These are phyloP conservation scores for Aspergillus fumigatus DNA, from an alignment of 2,329 filamentous ascomycete species.

Conservation along the genomic window DNA sequence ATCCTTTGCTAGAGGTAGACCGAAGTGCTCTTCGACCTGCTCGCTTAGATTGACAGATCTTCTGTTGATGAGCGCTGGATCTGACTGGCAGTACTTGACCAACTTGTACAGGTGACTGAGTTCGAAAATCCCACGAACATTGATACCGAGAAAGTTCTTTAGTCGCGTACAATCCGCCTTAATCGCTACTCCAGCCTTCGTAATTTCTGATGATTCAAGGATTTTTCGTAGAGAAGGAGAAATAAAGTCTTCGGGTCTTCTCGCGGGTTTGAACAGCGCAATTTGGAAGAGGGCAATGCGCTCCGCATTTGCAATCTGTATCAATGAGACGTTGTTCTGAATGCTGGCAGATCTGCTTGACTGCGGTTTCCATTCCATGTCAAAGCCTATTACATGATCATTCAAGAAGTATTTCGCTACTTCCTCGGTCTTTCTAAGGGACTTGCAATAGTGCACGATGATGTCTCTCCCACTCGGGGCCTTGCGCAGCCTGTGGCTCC, in stretches of 20 bases:
- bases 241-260: conserved; percentile 52
- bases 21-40: conserved; percentile 67
- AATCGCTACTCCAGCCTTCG: conserved; percentile 75
- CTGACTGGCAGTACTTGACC: conserved; percentile 59
- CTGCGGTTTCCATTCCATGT: conserved; percentile 74
- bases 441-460: conserved; percentile 73
- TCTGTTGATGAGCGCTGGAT: conserved; percentile 60
- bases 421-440: conserved; percentile 61
- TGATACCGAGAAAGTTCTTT: conserved; percentile 59
- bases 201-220: conserved; percentile 64
- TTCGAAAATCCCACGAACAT: conserved; percentile 67
- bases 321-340: conserved; percentile 69
- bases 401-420: conserved; percentile 62
- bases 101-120: conserved; percentile 77
- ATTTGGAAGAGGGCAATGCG: conserved; percentile 80
- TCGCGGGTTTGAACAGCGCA: conserved; percentile 53
- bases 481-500: conserved; percentile 41
- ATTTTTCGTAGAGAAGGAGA: conserved; percentile 65
- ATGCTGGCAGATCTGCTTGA: conserved; percentile 46
- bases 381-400: conserved; percentile 75
- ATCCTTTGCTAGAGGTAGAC: conserved; percentile 72
- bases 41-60: conserved; percentile 60
- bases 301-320: conserved; percentile 75
- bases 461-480: conserved; percentile 50
- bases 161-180: conserved; percentile 67